Conservation (phyloP, 2,329 filamentous ascomycete species). For the Pseudocercospora cruenta region DNA sequence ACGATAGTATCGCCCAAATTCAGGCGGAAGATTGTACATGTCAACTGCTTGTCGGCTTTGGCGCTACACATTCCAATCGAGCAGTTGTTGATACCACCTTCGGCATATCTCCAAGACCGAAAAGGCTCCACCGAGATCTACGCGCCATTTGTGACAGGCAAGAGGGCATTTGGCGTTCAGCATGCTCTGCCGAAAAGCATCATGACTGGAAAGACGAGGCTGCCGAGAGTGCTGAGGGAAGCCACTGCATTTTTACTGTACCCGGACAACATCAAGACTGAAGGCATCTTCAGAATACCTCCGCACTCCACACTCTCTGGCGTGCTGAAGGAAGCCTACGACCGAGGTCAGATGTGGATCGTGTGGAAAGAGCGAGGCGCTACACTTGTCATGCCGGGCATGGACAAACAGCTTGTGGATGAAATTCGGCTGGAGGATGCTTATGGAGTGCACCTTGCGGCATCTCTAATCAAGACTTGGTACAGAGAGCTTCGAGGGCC, state of each 20-base stretch:
- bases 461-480: constrained; percentile 60
- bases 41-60: constrained; percentile 54
- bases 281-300: constrained; percentile 59
- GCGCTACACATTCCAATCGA: constrained; percentile 57
- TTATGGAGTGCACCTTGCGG: constrained; percentile 58
- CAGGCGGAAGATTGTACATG: constrained; percentile 60
- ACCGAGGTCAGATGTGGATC: constrained; percentile 58
- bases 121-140: constrained; percentile 53
- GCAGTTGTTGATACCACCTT: constrained; percentile 57
- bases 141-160: constrained; percentile 50
- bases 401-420: constrained; percentile 41
- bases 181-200: constrained; percentile 53
- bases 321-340: constrained; percentile 58
- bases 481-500: constrained; percentile 58
- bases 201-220: constrained; percentile 48
- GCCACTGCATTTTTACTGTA: constrained; percentile 56
- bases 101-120: constrained; percentile 59
- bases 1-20: constrained; percentile 62
- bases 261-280: constrained; percentile 51
- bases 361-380: constrained; percentile 54
- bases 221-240: constrained; percentile 58
- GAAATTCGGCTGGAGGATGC: constrained; percentile 54
- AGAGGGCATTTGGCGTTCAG: constrained; percentile 51
- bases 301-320: constrained; percentile 55
- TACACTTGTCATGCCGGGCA: constrained; percentile 41